These are phyloP conservation scores for Microdochium bolleyi DNA, from an alignment of 2,329 filamentous ascomycete species.

Conservation along the genomic window DNA sequence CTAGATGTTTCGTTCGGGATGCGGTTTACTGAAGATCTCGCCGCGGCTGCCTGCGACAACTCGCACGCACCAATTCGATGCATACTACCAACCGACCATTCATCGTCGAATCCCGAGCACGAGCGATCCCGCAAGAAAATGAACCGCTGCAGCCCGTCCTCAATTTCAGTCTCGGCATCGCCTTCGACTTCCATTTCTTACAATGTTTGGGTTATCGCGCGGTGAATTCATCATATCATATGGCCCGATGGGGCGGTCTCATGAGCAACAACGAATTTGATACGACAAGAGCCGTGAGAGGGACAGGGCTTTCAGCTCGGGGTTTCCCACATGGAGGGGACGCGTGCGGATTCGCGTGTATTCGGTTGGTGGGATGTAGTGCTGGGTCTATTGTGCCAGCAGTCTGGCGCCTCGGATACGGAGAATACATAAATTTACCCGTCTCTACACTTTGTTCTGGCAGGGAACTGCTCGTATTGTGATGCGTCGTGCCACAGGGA, in stretches of 20 bases:
- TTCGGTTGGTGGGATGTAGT: not conserved
- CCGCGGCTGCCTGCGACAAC: not conserved
- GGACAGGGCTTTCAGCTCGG: too few species aligned
- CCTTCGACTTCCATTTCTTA: too few species aligned
- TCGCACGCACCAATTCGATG: not conserved
- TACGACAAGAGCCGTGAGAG: too few species aligned
- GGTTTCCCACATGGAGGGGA: not conserved
- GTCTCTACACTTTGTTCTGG: too few species aligned
- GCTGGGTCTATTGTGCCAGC: not conserved
- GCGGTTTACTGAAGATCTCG: constrained; percentile 4
- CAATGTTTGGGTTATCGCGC: too few species aligned
- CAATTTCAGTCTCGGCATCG: not conserved
- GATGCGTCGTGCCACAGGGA: too few species aligned
- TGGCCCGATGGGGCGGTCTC: too few species aligned
- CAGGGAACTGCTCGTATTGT: too few species aligned
- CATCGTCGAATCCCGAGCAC: not conserved
- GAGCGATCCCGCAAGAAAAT: not conserved
- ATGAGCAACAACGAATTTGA: too few species aligned
- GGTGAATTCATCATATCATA: too few species aligned
- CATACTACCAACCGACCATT: not conserved
- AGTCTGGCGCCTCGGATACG: not conserved
- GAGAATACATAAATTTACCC: too few species aligned
- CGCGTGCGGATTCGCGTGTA: not conserved
- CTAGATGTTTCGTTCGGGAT: constrained; percentile 7
- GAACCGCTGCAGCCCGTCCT: not conserved